phyloP scores from a whole-genome alignment of 225 moss, liverwort and hornwort species.

The Takakia lepidozioides region DNA sequence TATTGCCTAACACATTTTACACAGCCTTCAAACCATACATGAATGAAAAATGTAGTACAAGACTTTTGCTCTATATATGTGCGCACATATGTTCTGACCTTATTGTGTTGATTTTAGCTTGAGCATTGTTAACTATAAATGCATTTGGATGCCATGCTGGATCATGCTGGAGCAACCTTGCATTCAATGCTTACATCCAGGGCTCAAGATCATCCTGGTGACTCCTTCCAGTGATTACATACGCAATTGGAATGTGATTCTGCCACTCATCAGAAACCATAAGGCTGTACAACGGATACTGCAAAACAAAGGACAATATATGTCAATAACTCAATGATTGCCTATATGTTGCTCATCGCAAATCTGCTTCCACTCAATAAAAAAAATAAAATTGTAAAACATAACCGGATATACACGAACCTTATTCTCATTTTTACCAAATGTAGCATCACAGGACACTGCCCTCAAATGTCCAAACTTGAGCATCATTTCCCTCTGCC shows the following conservation, averaged over 20 bases:
- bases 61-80: too few relatives aligned
- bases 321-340: too few relatives aligned
- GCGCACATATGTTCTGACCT: too few relatives aligned
- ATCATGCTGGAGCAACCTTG: background rate
- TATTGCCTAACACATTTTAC: too few relatives aligned
- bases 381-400: too few relatives aligned
- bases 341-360: too few relatives aligned
- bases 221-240: background rate
- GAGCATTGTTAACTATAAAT: background rate
- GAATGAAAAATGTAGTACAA: too few relatives aligned
- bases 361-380: too few relatives aligned
- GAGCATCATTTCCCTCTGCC: background rate
- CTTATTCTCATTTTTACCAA: too few relatives aligned
- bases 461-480: background rate
- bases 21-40: too few relatives aligned
- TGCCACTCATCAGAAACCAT: conserved; percentile 1
- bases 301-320: too few relatives aligned
- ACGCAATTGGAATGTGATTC: background rate
- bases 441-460: background rate
- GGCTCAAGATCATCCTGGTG: background rate
- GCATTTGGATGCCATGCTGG: background rate
- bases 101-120: background rate
- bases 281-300: background rate
- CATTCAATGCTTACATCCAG: conserved; percentile 1
- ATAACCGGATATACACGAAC: too few relatives aligned